These are phyloP conservation scores for Theobroma grandiflorum DNA, from an alignment of 441 rosid genomes.

Conservation along the genomic window DNA sequence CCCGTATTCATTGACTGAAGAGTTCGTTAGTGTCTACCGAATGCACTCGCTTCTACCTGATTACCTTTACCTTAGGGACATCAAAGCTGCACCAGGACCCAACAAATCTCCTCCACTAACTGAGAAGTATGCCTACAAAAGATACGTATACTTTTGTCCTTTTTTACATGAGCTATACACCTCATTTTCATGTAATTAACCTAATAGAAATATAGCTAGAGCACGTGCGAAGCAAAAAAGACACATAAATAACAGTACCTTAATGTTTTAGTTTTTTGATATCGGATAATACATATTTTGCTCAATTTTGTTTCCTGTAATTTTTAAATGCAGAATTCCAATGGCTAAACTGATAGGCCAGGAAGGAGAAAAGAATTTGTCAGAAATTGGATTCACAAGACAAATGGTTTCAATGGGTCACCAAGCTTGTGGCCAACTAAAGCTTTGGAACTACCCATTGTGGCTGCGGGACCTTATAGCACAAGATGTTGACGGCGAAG, in stretches of 20 bases:
- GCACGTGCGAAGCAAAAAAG: no score
- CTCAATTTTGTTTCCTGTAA: not conserved
- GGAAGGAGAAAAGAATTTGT: slow-evolving; percentile 50
- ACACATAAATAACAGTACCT: no score
- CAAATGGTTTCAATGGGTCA: slow-evolving; percentile 80
- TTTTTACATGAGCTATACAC: no score
- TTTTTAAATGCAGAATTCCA: slow-evolving; percentile 41
- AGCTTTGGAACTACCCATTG: slow-evolving; percentile 70
- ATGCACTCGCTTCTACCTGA: slow-evolving; percentile 81
- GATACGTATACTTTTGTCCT: no score
- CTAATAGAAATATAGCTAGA: no score
- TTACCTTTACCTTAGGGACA: slow-evolving; percentile 51
- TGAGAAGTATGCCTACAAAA: slow-evolving; percentile 33
- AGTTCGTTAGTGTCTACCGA: slow-evolving; percentile 74
- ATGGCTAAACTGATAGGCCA: slow-evolving; percentile 55
- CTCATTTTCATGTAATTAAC: no score
- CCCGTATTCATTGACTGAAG: slow-evolving; percentile 78
- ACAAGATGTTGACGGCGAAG: slow-evolving; percentile 58
- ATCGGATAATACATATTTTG: not conserved
- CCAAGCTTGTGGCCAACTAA: slow-evolving; percentile 77
- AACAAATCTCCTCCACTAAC: slow-evolving; percentile 52
- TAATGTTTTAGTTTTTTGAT: no score
- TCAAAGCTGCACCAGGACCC: slow-evolving; percentile 31
- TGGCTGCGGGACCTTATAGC: slow-evolving; percentile 62
- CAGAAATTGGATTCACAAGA: slow-evolving; percentile 54